Conservation (phyloP, 23 red algal genomes). For the Gracilaria vermiculophylla region DNA sequence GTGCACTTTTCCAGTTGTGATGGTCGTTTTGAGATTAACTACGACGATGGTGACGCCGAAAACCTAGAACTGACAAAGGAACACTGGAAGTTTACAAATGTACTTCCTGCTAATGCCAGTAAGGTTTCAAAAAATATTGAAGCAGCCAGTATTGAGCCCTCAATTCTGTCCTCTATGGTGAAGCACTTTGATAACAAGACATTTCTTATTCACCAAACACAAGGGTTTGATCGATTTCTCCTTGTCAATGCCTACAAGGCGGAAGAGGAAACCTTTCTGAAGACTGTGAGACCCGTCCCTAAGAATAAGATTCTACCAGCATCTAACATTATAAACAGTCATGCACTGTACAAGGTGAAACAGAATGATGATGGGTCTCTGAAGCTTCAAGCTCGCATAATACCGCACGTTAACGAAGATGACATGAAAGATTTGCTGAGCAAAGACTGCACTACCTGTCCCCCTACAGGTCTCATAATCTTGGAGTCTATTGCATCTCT, state of each 20-base stretch:
- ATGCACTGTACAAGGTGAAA: constrained; percentile 4
- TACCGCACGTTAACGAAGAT: constrained; percentile 46
- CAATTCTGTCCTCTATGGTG: too few relatives aligned
- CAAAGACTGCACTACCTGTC: constrained; percentile 1
- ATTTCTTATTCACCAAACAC: constrained; percentile 17
- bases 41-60: too few relatives aligned
- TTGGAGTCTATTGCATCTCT: neutral
- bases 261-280: neutral
- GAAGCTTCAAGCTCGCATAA: neutral
- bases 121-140: too few relatives aligned
- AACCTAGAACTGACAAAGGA: too few relatives aligned
- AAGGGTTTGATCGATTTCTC: constrained; percentile 41
- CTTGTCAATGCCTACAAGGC: neutral
- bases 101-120: too few relatives aligned
- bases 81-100: too few relatives aligned
- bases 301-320: neutral
- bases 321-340: constrained; percentile 12
- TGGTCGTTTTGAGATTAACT: too few relatives aligned
- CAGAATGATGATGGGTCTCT: constrained; percentile 11
- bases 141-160: too few relatives aligned
- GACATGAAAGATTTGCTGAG: neutral
- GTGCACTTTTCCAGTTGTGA: too few relatives aligned
- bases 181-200: constrained; percentile 35
- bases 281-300: too few relatives aligned
- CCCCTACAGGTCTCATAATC: neutral